Percentiles rank a stretch among this genome's conserved stretches.
Conservation (phyloP, 1,139 yeast genomes). For the Blastobotrys capitulatus region DNA sequence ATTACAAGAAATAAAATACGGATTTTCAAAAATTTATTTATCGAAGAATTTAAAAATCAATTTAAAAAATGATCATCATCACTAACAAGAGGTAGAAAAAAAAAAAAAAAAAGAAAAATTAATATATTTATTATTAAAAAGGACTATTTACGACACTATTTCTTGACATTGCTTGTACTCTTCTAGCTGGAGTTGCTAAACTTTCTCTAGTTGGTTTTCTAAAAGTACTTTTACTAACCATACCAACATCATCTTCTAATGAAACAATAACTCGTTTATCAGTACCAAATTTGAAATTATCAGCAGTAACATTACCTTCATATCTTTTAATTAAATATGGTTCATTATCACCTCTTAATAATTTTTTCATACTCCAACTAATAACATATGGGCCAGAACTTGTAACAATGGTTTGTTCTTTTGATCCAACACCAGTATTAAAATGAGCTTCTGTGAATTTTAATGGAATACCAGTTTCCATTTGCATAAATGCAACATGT, state of each 20-base stretch:
- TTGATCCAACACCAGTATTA: slow-evolving; percentile 58
- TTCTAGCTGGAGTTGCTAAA: slow-evolving; percentile 32
- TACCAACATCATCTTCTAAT: slow-evolving; percentile 62
- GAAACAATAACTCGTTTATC: slow-evolving; percentile 67
- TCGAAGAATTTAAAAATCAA: slow-evolving; percentile 54
- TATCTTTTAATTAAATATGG: slow-evolving; percentile 64
- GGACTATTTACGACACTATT: slow-evolving; percentile 32
- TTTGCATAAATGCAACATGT: slow-evolving; percentile 60
- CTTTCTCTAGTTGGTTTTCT: slow-evolving; percentile 49
- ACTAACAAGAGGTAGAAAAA: background rate
- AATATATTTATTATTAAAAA: background rate
- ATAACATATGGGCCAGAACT: slow-evolving; percentile 78
- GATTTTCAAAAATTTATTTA: slow-evolving; percentile 59
- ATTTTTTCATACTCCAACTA: slow-evolving; percentile 68
- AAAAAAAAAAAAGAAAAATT: background rate
- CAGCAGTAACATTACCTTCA: slow-evolving; percentile 60
- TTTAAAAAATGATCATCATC: slow-evolving; percentile 25
- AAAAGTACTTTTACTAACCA: slow-evolving; percentile 56
- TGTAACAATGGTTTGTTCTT: slow-evolving; percentile 68
- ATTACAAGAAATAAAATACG: slow-evolving; percentile 40
- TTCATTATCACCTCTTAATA: slow-evolving; percentile 48
- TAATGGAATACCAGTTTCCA: slow-evolving; percentile 46
- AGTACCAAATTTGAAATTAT: slow-evolving; percentile 71
- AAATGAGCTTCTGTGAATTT: slow-evolving; percentile 70
- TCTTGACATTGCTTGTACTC: slow-evolving; percentile 27